Evolutionary conservation across 2,329 filamentous ascomycete genomes (phyloP).

Genomic region (Ambrosiella xylebori): DNA sequence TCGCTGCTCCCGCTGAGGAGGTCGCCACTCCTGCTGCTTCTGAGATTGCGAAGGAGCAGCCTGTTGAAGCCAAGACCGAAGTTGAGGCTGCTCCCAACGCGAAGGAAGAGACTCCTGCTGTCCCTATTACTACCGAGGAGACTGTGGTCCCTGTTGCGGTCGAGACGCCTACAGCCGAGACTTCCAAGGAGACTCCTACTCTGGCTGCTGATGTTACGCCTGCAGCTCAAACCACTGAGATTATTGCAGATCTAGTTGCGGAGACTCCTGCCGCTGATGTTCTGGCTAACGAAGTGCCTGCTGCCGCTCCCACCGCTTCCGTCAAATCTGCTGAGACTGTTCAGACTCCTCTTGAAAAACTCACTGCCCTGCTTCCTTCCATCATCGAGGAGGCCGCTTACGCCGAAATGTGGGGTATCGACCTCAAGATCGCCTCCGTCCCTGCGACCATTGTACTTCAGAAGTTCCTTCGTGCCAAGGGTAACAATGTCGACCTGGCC

Average conservation of each 20-base stretch:
- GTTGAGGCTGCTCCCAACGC: no score
- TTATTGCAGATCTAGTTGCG: background rate
- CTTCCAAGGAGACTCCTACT: background rate
- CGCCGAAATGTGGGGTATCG: slow-evolving; percentile 75
- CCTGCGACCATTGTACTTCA: slow-evolving; percentile 73
- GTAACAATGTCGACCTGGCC: slow-evolving; percentile 54
- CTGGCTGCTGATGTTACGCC: background rate
- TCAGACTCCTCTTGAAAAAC: slow-evolving; percentile 29
- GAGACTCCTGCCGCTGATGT: background rate
- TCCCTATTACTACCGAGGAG: background rate
- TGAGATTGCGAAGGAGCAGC: no score
- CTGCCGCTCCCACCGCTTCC: background rate
- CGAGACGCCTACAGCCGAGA: background rate
- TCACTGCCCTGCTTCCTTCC: slow-evolving; percentile 39
- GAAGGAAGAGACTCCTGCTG: background rate
- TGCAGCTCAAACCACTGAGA: background rate
- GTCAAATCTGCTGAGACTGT: background rate
- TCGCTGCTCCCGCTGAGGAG: background rate
- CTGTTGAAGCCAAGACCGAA: no score
- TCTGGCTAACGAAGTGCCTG: background rate
- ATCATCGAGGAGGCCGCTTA: slow-evolving; percentile 43
- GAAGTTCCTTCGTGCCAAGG: slow-evolving; percentile 87
- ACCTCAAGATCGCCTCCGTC: slow-evolving; percentile 43
- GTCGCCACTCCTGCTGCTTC: no score
- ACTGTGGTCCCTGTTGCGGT: background rate